Evolutionary conservation across 2,329 filamentous ascomycete species (phyloP).

Genomic region (Chaetoscypha palmicola): DNA sequence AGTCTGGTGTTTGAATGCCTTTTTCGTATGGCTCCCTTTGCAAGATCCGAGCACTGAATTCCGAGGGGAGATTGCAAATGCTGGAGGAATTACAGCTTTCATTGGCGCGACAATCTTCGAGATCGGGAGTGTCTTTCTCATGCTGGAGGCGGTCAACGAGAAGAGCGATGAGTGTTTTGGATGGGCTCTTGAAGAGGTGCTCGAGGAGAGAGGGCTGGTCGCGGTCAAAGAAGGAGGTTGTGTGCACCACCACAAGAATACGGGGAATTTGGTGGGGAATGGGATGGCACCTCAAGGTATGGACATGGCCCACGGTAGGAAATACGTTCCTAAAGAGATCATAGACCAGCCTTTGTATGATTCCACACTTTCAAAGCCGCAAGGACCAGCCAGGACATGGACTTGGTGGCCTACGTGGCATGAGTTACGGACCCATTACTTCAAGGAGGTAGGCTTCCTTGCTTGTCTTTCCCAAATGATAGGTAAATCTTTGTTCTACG

Average conservation of each 20-base stretch:
- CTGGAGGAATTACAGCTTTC: constrained; percentile 55
- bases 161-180: constrained; percentile 60
- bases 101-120: constrained; percentile 64
- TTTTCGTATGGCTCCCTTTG: constrained; percentile 57
- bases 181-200: constrained; percentile 53
- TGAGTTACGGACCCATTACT: constrained; percentile 52
- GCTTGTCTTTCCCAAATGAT: constrained; percentile 50
- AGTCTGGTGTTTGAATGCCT: constrained; percentile 53
- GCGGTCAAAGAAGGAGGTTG: constrained; percentile 27
- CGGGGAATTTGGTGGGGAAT: constrained; percentile 33
- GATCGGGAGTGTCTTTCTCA: constrained; percentile 52
- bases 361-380: background rate
- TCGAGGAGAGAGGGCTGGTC: constrained; percentile 27
- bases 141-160: constrained; percentile 64
- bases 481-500: too few species aligned
- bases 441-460: constrained; percentile 56
- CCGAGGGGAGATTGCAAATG: constrained; percentile 42
- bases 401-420: constrained; percentile 52
- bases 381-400: constrained; percentile 36
- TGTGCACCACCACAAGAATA: constrained; percentile 37
- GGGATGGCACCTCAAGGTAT: constrained; percentile 16
- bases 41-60: constrained; percentile 47
- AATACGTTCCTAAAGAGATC: background rate
- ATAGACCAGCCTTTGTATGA: background rate
- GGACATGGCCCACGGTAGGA: background rate